Evolutionary conservation across 495 filamentous ascomycete genomes (phyloP).

Genomic region (Annulohypoxylon moriforme): DNA sequence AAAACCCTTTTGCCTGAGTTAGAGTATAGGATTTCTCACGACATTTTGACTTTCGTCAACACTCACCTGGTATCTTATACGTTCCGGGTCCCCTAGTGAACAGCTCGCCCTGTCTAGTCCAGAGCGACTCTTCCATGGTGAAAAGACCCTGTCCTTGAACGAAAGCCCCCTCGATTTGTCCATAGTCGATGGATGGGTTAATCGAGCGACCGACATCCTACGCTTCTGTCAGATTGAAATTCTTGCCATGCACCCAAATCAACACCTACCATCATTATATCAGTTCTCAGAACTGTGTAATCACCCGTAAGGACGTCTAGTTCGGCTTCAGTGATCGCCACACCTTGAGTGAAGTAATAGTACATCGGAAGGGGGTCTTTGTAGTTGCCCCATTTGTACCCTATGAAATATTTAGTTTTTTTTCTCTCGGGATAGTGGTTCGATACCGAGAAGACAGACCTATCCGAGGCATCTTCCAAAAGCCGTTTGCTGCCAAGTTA

Average conservation of each 20-base stretch:
- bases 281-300: conserved; percentile 82
- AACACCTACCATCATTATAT: conserved; percentile 78
- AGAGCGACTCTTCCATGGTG: conserved; percentile 85
- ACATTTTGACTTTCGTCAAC: conserved; percentile 49
- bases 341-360: conserved; percentile 91
- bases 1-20: conserved; percentile 59
- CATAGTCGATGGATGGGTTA: conserved; percentile 89
- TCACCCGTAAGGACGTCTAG: conserved; percentile 88
- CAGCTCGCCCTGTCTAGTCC: conserved; percentile 79
- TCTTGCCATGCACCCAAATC: background rate
- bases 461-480: conserved; percentile 88
- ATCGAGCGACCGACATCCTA: conserved; percentile 80
- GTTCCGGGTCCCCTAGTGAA: conserved; percentile 79
- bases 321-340: conserved; percentile 82
- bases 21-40: background rate
- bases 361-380: conserved; percentile 76
- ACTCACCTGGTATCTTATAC: conserved; percentile 78
- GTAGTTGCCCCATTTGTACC: conserved; percentile 44
- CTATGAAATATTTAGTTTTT: conserved; percentile 17
- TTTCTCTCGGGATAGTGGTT: background rate
- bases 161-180: conserved; percentile 89
- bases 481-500: conserved; percentile 87
- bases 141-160: conserved; percentile 87
- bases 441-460: conserved; percentile 64
- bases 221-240: background rate